Evolutionary conservation across 208 protist genomes (phyloP), one percentile per base, ranked within the genome.

Genomic region (Acanthamoeba culbertsoni): DNA sequence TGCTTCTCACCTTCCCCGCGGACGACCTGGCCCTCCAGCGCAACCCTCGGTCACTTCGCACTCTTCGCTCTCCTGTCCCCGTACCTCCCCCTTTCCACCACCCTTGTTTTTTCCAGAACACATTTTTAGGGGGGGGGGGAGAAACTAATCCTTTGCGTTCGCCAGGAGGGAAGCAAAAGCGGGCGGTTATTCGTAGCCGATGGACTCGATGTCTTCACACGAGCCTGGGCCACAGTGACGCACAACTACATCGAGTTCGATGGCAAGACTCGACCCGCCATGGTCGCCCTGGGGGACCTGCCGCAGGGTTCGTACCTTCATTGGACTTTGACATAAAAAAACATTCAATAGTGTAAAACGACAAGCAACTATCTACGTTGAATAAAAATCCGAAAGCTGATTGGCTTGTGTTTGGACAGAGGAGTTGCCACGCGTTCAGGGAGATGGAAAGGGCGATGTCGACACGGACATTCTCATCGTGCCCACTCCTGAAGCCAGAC

Each of bases 211-310:
- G 77, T 88, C 20, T 88, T 59, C 46, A 62, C 77, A 18, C 43
- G 77, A 4, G 48, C 55, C 18, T 88, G 43, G 77, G 37, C 33
- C 23, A 88, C 77, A 3, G 48, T 88, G 33, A 55, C 48, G 28
- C 77, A 62, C 43, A 88, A 88, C 51, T 88, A 88, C 51, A 6
- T 46, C 31, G 33, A 59, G 48, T 88, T 88, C 51, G 77, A 62
- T 28, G 77, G 77, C 46, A 53, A 53, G 33, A 62, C 77, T 12
- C 31, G 43, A 48, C 77, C 77, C 51, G 16, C 45, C 33, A n/a
- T 48, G 46, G 28, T 62, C 46, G 33, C 48, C 33, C 77, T 62
- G 1, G 77, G 77, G n/a, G 46, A 88, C 46, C 31, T 88, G 23
- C 77, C 77, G 26, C 77, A 42, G 23, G 77, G 51, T 63, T 0